Conservation (phyloP, 192 early-diverging fungal species). For the Rhizophagus prolifer region DNA sequence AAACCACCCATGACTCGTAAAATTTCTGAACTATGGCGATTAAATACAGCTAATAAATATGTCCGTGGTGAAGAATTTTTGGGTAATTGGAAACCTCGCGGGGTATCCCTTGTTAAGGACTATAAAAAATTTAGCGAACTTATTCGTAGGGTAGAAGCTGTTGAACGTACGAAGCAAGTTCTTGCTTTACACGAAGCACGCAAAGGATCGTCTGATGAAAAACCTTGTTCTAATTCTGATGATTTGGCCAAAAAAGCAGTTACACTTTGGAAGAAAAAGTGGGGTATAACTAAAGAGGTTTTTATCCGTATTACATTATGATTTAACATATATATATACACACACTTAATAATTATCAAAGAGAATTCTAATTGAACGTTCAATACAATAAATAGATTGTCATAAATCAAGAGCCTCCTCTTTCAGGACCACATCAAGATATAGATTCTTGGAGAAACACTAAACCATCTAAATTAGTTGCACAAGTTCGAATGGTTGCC, state of each 20-base stretch:
- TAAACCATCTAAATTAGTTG: slow-evolving; percentile 37
- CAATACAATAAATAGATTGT: slow-evolving; percentile 35
- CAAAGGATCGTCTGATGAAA: neutral
- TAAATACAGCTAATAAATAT: slow-evolving; percentile 65
- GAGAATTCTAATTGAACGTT: slow-evolving; percentile 14
- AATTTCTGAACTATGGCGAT: slow-evolving; percentile 64
- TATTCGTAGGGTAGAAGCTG: slow-evolving; percentile 41
- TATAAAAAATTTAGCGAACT: slow-evolving; percentile 41
- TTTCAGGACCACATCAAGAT: slow-evolving; percentile 34
- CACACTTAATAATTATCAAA: too few relatives aligned
- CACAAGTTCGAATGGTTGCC: slow-evolving; percentile 40
- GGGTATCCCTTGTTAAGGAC: slow-evolving; percentile 62
- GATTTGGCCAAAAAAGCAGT: slow-evolving; percentile 19
- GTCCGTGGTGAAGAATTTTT: slow-evolving; percentile 74
- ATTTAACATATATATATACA: slow-evolving; percentile 8
- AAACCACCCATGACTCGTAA: slow-evolving; percentile 54
- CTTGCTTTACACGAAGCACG: slow-evolving; percentile 34
- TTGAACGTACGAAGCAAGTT: slow-evolving; percentile 43
- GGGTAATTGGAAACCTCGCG: slow-evolving; percentile 65
- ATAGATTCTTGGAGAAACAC: slow-evolving; percentile 25
- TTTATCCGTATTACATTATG: neutral
- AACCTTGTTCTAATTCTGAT: neutral
- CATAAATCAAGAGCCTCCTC: slow-evolving; percentile 49
- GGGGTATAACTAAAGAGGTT: slow-evolving; percentile 43
- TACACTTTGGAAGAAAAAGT: slow-evolving; percentile 35